Conservation (phyloP, 2,329 filamentous ascomycete genomes). For the Aureobasidium mangrovei region DNA sequence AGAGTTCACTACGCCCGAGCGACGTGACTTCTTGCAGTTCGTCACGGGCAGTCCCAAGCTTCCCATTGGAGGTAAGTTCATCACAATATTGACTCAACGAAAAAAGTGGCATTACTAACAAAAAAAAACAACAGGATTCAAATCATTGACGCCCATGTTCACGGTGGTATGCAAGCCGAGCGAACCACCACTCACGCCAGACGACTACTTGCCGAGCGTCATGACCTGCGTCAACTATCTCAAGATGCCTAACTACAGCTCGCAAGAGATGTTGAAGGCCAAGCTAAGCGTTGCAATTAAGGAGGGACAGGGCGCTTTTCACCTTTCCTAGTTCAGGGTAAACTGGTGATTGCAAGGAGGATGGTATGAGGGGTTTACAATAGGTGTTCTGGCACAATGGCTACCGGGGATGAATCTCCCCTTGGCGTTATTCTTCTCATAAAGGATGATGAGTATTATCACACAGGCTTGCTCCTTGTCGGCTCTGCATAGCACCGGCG, state of each 20-base stretch:
- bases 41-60: constrained; percentile 96
- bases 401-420: not conserved
- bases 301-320: constrained; percentile 96
- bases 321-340: constrained; percentile 44
- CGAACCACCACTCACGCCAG: constrained; percentile 83
- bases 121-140: constrained; percentile 62
- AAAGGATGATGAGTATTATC: not conserved
- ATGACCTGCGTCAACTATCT: constrained; percentile 99
- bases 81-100: not conserved
- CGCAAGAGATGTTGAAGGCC: constrained; percentile 63
- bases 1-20: constrained; percentile 62
- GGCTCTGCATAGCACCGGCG: constrained; percentile 9
- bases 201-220: constrained; percentile 97
- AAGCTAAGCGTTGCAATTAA: constrained; percentile 78
- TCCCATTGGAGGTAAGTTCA: constrained; percentile 79
- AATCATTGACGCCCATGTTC: constrained; percentile 93
- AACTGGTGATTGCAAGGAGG: not conserved
- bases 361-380: not conserved
- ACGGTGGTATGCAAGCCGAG: constrained; percentile 99
- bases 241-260: constrained; percentile 91
- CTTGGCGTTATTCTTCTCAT: not conserved
- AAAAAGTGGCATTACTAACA: not conserved
- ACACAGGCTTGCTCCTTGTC: not conserved
- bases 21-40: constrained; percentile 93
- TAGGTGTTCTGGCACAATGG: not conserved